Evolutionary conservation across 352 stramenopile species (phyloP).

Genomic region (Blastocystis hominis): DNA sequence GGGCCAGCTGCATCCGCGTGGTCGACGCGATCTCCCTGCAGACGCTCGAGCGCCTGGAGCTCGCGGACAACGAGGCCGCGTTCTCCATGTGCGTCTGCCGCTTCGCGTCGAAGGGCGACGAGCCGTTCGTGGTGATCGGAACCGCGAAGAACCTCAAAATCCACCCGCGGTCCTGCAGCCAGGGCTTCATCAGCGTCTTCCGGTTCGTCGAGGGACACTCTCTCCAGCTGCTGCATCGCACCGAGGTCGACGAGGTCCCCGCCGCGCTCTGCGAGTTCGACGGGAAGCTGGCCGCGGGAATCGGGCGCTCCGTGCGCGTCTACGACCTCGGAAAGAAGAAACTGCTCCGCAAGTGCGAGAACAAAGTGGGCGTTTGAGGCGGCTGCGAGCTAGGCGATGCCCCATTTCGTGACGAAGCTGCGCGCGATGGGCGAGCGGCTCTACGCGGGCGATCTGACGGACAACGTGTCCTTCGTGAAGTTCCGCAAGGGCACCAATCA

Average conservation of each 20-base stretch:
- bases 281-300: constrained; percentile 85
- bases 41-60: constrained; percentile 78
- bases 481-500: constrained; percentile 90
- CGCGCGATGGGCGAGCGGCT: constrained; percentile 84
- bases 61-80: constrained; percentile 84
- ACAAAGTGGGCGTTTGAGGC: constrained; percentile 66
- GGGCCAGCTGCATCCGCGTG: constrained; percentile 92
- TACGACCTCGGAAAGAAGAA: constrained; percentile 95
- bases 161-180: constrained; percentile 69
- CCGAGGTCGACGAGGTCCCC: constrained; percentile 86
- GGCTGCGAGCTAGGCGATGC: constrained; percentile 58
- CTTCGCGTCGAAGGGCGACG: constrained; percentile 85
- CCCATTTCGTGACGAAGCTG: constrained; percentile 80
- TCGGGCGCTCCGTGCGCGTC: constrained; percentile 85
- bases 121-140: constrained; percentile 90
- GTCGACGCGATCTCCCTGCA: constrained; percentile 81
- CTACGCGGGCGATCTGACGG: constrained; percentile 77
- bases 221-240: constrained; percentile 88
- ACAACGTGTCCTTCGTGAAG: constrained; percentile 75
- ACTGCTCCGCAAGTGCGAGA: constrained; percentile 94
- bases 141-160: constrained; percentile 86
- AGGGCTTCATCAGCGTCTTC: constrained; percentile 79
- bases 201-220: constrained; percentile 74
- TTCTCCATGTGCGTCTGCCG: constrained; percentile 75
- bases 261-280: constrained; percentile 92